Evolutionary conservation across 2,329 filamentous ascomycete species (phyloP), one percentile per base, ranked within the genome.

Genomic region (Fusarium virguliforme): DNA sequence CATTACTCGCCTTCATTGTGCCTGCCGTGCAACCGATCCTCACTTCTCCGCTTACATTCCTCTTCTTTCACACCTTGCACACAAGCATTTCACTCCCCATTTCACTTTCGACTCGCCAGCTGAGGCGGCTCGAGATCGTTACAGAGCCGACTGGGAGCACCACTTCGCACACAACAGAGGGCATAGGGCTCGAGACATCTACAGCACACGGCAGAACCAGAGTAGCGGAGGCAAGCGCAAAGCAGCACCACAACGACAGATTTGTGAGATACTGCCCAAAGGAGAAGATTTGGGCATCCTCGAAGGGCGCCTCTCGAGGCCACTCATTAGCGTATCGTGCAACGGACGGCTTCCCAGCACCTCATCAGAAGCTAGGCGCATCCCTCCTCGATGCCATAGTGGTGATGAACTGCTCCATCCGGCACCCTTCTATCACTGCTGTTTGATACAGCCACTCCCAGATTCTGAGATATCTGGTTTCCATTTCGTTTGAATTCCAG

Each of bases 371-470:
- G 48, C 13, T 8, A 54, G 28, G 13, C 34, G 50, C 35, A 41
- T 43, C 40, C 30, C 41, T 48, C 26, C 46, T 62, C 18, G 51
- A 38, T 40, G 48, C 54, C 61, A 40, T 66, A 41, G 61, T 58
- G 68, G 68, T 12, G 54, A 72, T 72, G 69, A 72, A 41, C 43
- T 51, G 50, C 61, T 54, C 40, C 62, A 26, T 26, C 34, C 58
- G 26, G 53, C n/a, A 15, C 22, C 12, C 41, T 48, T 30, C 62
- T 56, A 34, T 37, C 56, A 18, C 56, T 54, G 66, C 67, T 69
- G 64, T 66, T 62, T 76, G 68, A 73, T 68, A 75, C 65, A 72
- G 60, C 70, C 67, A 74, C 71, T 68, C 67, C 67, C 55, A 51
- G 26, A 48, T 41, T 60, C 58, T 53, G 60, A 51, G 62, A 34